Evolutionary conservation across 2,329 filamentous ascomycete species (phyloP), one percentile per base, ranked within the genome.

Genomic region (Drechslerella coelobrocha): DNA sequence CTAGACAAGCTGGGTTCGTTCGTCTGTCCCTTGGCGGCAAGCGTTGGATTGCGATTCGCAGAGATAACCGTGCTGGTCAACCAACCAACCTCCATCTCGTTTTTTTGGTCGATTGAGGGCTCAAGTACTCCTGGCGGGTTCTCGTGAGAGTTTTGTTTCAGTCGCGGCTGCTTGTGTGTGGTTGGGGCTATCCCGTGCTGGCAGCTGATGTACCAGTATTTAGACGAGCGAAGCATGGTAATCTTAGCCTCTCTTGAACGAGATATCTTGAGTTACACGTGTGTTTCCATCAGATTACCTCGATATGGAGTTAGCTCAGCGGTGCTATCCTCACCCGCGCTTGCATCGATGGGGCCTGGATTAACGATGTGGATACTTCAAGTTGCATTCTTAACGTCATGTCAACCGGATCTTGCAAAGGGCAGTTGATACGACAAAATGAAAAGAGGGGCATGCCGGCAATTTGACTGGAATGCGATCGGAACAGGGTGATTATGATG

Each of bases 221-320:
- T 62, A 71, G 62, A 56, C 63, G 56, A 69, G 34, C 29, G 6
- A 31, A 6, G 29, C 17, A 14, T 37, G 45, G 55, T 14, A 45
- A 69, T 57, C 51, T 57, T 51, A 57, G 56, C 52, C 51, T 26
- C 51, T 48, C 34, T 62, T 61, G 65, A 61, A 57, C 57, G 57
- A 59, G 53, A 62, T 59, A 59, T 54, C 57, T 34, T 39, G 26
- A 71, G 52, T 63, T 60, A 60, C 66, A 71, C 57, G 53, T 71
- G 66, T 60, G 66, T 71, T 71, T 71, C 66, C 56, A 63, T 63
- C 52, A 71, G 39, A 63, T 63, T 63, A 27, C 29, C 54, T 57
- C 19, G 45, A 50, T 26, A 69, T 53, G 57, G 57, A 8, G 9
- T 27, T 50, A 31, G 19, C 6, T 47, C 53, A 41, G 53, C 23